These are phyloP conservation scores for Hysterangium stoloniferum DNA, from an alignment of 768 basidiomycete genomes.

Conservation along the genomic window DNA sequence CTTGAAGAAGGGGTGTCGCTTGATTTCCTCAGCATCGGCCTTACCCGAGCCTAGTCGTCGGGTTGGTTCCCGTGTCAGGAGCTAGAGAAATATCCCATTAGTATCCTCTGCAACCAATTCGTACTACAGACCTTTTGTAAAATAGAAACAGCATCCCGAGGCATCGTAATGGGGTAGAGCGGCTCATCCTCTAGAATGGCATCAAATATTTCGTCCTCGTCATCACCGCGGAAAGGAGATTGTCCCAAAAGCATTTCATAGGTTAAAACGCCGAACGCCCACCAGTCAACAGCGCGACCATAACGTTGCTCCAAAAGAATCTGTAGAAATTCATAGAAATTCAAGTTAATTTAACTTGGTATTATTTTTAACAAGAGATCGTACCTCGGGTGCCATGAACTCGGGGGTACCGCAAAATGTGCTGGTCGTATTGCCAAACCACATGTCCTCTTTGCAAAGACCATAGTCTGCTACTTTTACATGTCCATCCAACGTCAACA, in stretches of 20 bases:
- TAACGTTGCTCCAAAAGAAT: conserved; percentile 99
- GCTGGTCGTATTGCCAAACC: conserved; percentile 90
- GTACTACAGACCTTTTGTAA: conserved; percentile 68
- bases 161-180: conserved; percentile 98
- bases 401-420: conserved; percentile 99
- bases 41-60: conserved; percentile 89
- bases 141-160: conserved; percentile 91
- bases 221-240: conserved; percentile 98
- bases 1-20: conserved; percentile 96
- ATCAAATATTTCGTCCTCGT: conserved; percentile 99
- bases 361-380: conserved; percentile 13
- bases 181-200: conserved; percentile 98
- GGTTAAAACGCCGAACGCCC: conserved; percentile 97
- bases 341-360: not conserved
- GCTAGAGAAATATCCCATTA: conserved; percentile 33
- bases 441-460: conserved; percentile 99
- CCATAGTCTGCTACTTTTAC: conserved; percentile 99
- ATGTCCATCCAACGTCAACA: conserved; percentile 93
- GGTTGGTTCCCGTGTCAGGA: conserved; percentile 84
- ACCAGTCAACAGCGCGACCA: conserved; percentile 98
- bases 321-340: conserved; percentile 35
- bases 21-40: conserved; percentile 94
- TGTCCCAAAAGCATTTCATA: conserved; percentile 99
- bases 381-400: conserved; percentile 98
- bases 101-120: not conserved